These are phyloP conservation scores for Alternaria infectoria DNA, from an alignment of 2,329 filamentous ascomycete species.

Conservation along the genomic window DNA sequence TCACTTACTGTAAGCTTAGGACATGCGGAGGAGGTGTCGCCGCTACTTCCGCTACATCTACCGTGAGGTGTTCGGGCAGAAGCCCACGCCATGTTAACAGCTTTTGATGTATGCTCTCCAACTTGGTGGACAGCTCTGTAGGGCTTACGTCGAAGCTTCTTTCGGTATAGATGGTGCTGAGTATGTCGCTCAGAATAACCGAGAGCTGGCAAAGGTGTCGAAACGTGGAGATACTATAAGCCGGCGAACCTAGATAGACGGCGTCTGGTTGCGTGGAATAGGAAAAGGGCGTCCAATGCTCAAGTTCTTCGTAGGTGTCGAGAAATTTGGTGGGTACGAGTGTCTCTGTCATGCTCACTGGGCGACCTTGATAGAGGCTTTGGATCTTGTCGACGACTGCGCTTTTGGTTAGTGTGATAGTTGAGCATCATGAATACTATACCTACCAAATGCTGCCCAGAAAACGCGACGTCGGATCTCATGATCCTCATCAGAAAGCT, in stretches of 20 bases:
- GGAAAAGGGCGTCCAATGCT: conserved; percentile 59
- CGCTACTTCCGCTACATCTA: conserved; percentile 39
- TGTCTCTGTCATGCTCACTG: conserved; percentile 54
- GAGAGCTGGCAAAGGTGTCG: conserved; percentile 53
- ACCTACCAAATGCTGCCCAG: conserved; percentile 53
- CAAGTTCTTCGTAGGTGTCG: conserved; percentile 61
- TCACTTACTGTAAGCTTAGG: conserved; percentile 31
- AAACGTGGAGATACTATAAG: conserved; percentile 55
- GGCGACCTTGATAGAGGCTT: conserved; percentile 62
- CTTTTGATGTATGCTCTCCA: conserved; percentile 50
- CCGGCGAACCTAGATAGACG: conserved; percentile 45
- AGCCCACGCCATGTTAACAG: conserved; percentile 52
- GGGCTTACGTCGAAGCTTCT: conserved; percentile 41
- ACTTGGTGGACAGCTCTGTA: conserved; percentile 45
- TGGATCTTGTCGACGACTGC: conserved; percentile 59
- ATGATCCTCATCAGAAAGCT: conserved; percentile 54
- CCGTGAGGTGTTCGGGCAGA: conserved; percentile 53
- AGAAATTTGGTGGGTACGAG: conserved; percentile 57
- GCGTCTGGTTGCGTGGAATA: conserved; percentile 29
- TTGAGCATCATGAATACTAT: neutral
- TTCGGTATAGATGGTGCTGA: conserved; percentile 49
- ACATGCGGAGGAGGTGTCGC: conserved; percentile 47
- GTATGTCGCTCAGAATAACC: conserved; percentile 53
- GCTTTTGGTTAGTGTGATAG: conserved; percentile 8
- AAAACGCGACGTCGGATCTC: conserved; percentile 55